These are phyloP conservation scores for Mycena maculata DNA, from an alignment of 768 basidiomycete genomes.

Conservation along the genomic window DNA sequence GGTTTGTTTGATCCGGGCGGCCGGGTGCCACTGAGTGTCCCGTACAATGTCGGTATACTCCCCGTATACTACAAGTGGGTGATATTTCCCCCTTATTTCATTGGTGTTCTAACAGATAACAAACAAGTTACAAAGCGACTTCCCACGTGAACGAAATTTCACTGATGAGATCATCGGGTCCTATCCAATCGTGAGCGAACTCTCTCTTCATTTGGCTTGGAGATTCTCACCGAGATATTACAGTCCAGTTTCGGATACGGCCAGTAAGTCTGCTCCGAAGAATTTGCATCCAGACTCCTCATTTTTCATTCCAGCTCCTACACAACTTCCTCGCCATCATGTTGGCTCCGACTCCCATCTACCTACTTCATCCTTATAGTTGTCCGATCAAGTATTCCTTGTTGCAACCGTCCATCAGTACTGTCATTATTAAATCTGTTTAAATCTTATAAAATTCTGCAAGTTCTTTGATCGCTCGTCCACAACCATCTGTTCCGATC, in stretches of 20 bases:
- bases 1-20: constrained; percentile 41
- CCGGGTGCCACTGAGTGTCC: constrained; percentile 40
- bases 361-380: too few relatives aligned
- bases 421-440: too few relatives aligned
- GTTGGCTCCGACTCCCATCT: too few relatives aligned
- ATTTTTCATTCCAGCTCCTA: constrained; percentile 29
- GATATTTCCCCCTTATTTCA: not conserved
- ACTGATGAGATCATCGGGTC: constrained; percentile 36
- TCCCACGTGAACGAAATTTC: constrained; percentile 38
- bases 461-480: too few relatives aligned
- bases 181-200: constrained; percentile 34
- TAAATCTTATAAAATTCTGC: too few relatives aligned
- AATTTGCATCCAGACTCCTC: not conserved
- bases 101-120: not conserved
- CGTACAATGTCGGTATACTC: constrained; percentile 35
- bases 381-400: too few relatives aligned
- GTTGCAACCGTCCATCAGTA: too few relatives aligned
- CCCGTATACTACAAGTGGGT: constrained; percentile 42
- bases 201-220: not conserved
- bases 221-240: not conserved
- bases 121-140: constrained; percentile 36
- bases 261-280: constrained; percentile 17
- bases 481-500: too few relatives aligned
- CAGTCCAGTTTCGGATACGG: constrained; percentile 43
- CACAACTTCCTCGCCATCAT: constrained; percentile 39